Evolutionary conservation across 108 stramenopile genomes (phyloP), one percentile per base, ranked within the genome.

Genomic region (Skeletonema marinoi): DNA sequence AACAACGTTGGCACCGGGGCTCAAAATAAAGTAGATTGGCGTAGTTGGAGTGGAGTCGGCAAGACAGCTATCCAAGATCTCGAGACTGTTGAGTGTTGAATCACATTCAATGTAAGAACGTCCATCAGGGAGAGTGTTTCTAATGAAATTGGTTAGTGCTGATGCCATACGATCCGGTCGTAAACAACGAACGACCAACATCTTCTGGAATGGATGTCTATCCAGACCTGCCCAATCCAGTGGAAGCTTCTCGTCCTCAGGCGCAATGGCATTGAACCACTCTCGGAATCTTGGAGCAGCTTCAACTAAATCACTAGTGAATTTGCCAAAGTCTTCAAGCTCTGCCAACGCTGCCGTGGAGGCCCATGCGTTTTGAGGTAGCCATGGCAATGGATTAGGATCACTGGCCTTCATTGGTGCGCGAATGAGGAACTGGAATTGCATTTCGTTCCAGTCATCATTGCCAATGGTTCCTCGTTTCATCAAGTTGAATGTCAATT

Each of bases 11-110:
- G 96, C 93, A 39, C 96, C 96, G 13, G 95, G 94, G 41, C 90
- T 91, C 30, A 97, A 74, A 80, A 97, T 95, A 80, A 97, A 97
- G 76, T 96, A 97, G 16, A 97, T 92, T 50, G 96, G 96, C 30
- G 93, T 94, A 60, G 70, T 88, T 30, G 95, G 91, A 54, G 91
- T 92, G 4, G 90, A 87, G 58, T 97, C 96, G 7, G 51, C 42
- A 19, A 92, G 83, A 6, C 87, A 89, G 58, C 89, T 86, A 11
- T 93, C 89, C 71, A 96, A 69, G 38, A 97, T 88, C 75, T 94
- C 88, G 38, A 92, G 77, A 16, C 88, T 88, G 75, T 88, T 93
- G 32, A 96, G 80, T 3, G 95, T 90, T 14, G 86, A 84, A 74
- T 97, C 96, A 70, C 95, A 96, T 68, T 96, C 95, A 32, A 92